These are phyloP conservation scores for Monilinia fructigena DNA, from an alignment of 2,329 filamentous ascomycete genomes.

Conservation along the genomic window DNA sequence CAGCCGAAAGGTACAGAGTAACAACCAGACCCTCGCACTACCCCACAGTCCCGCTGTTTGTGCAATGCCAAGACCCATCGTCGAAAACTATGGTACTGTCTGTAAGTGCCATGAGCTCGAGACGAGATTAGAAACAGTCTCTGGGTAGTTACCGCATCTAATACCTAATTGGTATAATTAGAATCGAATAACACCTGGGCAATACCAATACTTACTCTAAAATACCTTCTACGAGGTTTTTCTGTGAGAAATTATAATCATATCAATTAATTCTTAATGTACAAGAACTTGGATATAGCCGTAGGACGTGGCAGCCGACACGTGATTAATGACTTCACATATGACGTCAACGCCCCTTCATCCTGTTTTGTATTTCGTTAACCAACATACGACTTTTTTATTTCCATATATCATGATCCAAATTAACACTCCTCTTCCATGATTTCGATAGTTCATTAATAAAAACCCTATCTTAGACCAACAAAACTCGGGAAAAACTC, in stretches of 20 bases:
- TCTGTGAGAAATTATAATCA: background rate
- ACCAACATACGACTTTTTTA: conserved; percentile 1
- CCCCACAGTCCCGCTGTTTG: background rate
- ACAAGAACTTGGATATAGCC: background rate
- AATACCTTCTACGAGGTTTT: background rate
- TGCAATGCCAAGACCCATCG: background rate
- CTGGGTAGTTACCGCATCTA: background rate
- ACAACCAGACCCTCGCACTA: conserved; percentile 1
- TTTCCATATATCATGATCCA: background rate
- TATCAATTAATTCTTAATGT: background rate
- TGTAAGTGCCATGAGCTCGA: background rate
- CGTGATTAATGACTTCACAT: conserved; percentile 17
- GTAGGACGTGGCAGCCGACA: background rate
- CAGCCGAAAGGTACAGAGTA: background rate
- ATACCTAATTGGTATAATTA: background rate
- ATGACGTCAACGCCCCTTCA: conserved; percentile 15
- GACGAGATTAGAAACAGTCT: background rate
- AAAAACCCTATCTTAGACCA: background rate
- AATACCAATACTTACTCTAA: background rate
- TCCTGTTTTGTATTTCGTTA: conserved; percentile 2
- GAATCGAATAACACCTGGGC: background rate
- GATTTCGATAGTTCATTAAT: background rate
- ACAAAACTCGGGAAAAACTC: background rate
- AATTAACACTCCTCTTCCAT: background rate
- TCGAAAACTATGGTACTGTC: conserved; percentile 1